A percentile compares a stretch with the other conserved stretches of the same genome.
Evolutionary conservation across 176 grass and related monocot genomes (phyloP).

Genomic region (Typha latifolia): DNA sequence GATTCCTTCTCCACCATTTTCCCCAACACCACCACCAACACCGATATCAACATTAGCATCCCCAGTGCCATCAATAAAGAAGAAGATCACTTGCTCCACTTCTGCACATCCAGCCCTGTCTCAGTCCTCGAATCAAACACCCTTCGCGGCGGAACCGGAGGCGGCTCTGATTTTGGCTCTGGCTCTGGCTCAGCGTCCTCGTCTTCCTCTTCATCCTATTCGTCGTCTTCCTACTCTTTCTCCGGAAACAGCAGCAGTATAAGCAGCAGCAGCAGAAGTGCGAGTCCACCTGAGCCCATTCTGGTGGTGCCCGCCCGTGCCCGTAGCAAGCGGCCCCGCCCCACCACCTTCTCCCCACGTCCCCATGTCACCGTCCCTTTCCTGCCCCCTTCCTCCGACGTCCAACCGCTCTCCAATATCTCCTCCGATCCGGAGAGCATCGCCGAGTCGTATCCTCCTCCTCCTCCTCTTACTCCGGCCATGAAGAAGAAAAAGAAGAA

Average conservation of each 20-base stretch:
- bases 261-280: neutral
- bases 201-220: constrained; percentile 58
- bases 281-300: constrained; percentile 39
- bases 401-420: constrained; percentile 31
- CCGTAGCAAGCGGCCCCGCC: constrained; percentile 78
- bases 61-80: constrained; percentile 20
- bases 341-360: constrained; percentile 31
- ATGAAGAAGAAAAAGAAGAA: constrained; percentile 74
- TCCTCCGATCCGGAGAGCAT: constrained; percentile 9
- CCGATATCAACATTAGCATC: constrained; percentile 27
- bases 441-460: constrained; percentile 25
- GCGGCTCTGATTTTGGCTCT: neutral
- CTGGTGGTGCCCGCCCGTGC: constrained; percentile 51
- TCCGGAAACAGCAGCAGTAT: constrained; percentile 17
- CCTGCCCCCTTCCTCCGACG: constrained; percentile 20
- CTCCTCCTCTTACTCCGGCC: constrained; percentile 14
- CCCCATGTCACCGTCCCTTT: constrained; percentile 18
- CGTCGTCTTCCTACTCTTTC: constrained; percentile 49
- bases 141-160: constrained; percentile 19
- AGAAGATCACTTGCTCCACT: constrained; percentile 16
- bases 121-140: constrained; percentile 65
- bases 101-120: constrained; percentile 74
- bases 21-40: constrained; percentile 12
- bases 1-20: constrained; percentile 45
- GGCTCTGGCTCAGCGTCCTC: constrained; percentile 12